Evolutionary conservation across 371 early-diverging fungal genomes (phyloP), one percentile per base, ranked within the genome.

Genomic region (Mucor indicus): DNA sequence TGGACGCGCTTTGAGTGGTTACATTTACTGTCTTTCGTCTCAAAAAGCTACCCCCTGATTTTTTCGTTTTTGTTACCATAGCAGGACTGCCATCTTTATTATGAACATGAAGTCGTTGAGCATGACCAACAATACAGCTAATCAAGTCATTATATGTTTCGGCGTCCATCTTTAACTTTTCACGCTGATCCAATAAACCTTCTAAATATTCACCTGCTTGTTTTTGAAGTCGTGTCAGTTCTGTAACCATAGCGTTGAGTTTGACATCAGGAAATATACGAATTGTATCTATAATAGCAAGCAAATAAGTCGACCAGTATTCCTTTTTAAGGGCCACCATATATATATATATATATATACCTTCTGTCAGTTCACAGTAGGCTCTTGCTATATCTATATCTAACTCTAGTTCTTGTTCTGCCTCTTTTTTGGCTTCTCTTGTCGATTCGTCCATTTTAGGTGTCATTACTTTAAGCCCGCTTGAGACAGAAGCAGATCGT

Each of bases 61-160:
- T 74, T 41, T 69, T 75, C 52, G 66, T 75, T 45, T 69, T 68
- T 19, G 58, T 55, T 5, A 75, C 75, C 75, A 75, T 75, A 3
- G 72, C 75, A 4, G 75, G 75, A 47, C 71, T 75, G n/a, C 63
- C 69, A 50, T 75, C 72, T 23, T 67, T 68, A 32, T 62, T 65
- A 17, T 75, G 71, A 24, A 71, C 72, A 19, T 71, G 61, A 22
- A 84, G 60, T 49, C 80, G 65, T 44, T 82, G 83, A 4, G 85
- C 85, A 44, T 83, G 81, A 10, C 80, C 85, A 2, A 90, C 89
- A 37, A 91, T 72, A 33, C 85, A 85, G 22, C 85, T 87, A 54
- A 91, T 91, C 79, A 91, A 76, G 60, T 88, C 87, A 55, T 91
- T 90, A 62, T 90, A 90, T 50, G 89, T 88, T 44, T 91, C 92